phyloP scores from a whole-genome alignment of 108 stramenopile species.

The Seminavis robusta region DNA sequence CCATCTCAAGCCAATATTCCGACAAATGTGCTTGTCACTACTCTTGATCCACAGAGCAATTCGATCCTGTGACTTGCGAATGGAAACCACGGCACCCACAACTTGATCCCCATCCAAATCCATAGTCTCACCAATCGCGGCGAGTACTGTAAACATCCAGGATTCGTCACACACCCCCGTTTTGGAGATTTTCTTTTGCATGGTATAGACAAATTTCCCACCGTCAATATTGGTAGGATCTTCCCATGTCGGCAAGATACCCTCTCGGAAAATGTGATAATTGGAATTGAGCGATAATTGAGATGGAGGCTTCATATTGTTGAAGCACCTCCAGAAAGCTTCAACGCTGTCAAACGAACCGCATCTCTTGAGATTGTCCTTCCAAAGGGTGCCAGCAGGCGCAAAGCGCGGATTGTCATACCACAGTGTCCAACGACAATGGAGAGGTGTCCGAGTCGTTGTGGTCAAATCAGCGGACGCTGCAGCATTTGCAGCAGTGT shows the following conservation, averaged over 20 bases:
- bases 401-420: slow-evolving; percentile 89
- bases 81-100: slow-evolving; percentile 83
- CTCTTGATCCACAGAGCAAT: slow-evolving; percentile 87
- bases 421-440: slow-evolving; percentile 81
- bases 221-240: slow-evolving; percentile 78
- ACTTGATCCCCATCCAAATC: slow-evolving; percentile 80
- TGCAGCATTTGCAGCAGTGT: too few species aligned
- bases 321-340: slow-evolving; percentile 89
- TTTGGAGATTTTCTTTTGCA: slow-evolving; percentile 59
- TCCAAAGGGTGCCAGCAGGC: slow-evolving; percentile 75
- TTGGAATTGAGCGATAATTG: slow-evolving; percentile 60
- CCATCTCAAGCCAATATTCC: slow-evolving; percentile 74
- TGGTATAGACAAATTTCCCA: slow-evolving; percentile 84
- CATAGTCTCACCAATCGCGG: slow-evolving; percentile 87
- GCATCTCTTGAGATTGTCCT: slow-evolving; percentile 83
- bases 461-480: too few species aligned
- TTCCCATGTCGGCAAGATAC: slow-evolving; percentile 94
- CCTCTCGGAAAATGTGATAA: slow-evolving; percentile 89
- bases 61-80: slow-evolving; percentile 81
- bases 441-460: too few species aligned
- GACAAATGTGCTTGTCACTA: slow-evolving; percentile 55
- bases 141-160: slow-evolving; percentile 83
- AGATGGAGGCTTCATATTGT: slow-evolving; percentile 82
- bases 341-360: slow-evolving; percentile 84
- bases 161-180: slow-evolving; percentile 62